A percentile compares a stretch with the other conserved stretches of the same genome.
These are phyloP conservation scores for Vanilla planifolia DNA, from an alignment of 106 monocot species.

Conservation along the genomic window DNA sequence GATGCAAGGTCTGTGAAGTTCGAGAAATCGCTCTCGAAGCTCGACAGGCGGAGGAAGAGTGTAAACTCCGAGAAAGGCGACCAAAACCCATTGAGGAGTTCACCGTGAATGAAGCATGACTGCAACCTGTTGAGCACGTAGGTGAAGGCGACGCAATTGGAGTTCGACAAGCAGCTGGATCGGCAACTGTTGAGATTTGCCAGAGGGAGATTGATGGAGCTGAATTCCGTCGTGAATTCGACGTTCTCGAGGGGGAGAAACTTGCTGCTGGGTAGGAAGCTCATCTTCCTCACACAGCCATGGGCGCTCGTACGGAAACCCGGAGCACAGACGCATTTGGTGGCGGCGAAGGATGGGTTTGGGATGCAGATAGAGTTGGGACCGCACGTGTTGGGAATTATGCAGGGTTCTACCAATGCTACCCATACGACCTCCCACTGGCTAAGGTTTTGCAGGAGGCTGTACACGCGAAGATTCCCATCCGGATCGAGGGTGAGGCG, in stretches of 20 bases:
- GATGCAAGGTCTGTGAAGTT: conserved; percentile 50
- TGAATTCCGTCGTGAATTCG: conserved; percentile 4
- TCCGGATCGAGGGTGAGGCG: conserved; percentile 42
- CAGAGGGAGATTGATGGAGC: not conserved
- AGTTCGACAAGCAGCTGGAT: conserved; percentile 20
- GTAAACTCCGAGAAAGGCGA: conserved; percentile 33
- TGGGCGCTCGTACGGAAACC: conserved; percentile 16
- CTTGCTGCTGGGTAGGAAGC: conserved; percentile 12
- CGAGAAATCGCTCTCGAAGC: conserved; percentile 14
- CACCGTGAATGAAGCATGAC: conserved; percentile 15
- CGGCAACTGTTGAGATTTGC: conserved; percentile 26
- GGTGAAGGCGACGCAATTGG: conserved; percentile 47
- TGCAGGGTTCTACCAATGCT: conserved; percentile 41
- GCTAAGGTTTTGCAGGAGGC: conserved; percentile 24
- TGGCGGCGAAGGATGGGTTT: not conserved
- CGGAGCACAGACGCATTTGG: conserved; percentile 46
- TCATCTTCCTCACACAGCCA: conserved; percentile 20
- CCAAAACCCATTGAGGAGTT: conserved; percentile 42
- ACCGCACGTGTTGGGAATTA: conserved; percentile 39
- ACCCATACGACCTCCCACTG: conserved; percentile 48
- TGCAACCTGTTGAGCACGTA: conserved; percentile 31
- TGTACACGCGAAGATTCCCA: conserved; percentile 55
- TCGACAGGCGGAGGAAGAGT: conserved; percentile 39
- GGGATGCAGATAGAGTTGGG: conserved; percentile 34
- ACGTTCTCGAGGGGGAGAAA: conserved; percentile 55